Base-by-base conservation (phyloP, 2,329 filamentous ascomycete genomes). In the Penicillium sp. region DNA sequence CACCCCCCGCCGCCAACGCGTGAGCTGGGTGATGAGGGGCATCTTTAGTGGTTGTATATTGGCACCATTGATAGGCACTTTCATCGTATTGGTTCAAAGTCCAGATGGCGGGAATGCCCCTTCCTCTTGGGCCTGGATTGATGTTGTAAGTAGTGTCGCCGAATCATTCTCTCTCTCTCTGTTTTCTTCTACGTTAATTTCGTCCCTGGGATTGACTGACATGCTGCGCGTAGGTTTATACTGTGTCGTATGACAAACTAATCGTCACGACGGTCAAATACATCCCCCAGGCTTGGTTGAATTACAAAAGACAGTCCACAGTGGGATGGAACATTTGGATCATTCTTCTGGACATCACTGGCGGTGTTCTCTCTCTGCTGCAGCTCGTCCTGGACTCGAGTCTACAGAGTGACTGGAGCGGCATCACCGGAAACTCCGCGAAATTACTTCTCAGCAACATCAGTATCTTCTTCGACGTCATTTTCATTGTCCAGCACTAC, bases 401-500 rank as follows among this genome's bases (percentile, higher is more conserved):
- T 49, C 72, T 94, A 34, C 84, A 93, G 67, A 79, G 78, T 47
- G 89, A 95, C 72, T 96, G 91, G 90, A 86, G 84, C 41, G 93
- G 91, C 24, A 77, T 97, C 49, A 90, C 85, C 0, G 91, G 90
- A 1, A 97, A 97, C 66, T 88, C 90, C 0, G 85, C 93, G 58
- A 98, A 97, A 73, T 82, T 97, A 49, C 82, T 84, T 3, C 76
- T 97, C 37, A 86, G 88, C 11, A 91, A 95, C 62, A 81, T 95
- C 39, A 89, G 84, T 49, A 85, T 97, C 59, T 66, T 88, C 2
- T 97, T 95, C 66, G 91, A 97, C 65, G 54, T 86, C 29, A 75
- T 95, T 42, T 97, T 97, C 65, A 85, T 97, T 44, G 62, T 79
- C 4, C 93, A 98, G 72, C 93, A 97, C 69, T 97, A 90, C 60